A percentile compares a stretch with the other conserved stretches of the same genome.
Conservation (phyloP, 2,329 filamentous ascomycete genomes). For the Gaeumannomyces sp. region DNA sequence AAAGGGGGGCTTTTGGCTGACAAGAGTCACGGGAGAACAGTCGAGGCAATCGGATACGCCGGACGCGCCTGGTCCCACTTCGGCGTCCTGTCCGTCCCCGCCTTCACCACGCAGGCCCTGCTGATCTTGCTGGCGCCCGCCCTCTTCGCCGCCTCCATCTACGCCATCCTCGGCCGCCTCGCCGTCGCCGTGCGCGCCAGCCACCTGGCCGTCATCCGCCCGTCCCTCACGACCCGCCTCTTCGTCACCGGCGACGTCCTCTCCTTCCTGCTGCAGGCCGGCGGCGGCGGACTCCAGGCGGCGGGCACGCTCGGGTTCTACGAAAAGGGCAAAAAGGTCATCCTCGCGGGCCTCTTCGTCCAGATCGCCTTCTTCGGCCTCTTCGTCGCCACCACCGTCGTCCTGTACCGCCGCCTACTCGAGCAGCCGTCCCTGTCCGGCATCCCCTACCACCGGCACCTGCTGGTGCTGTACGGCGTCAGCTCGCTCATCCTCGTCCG, state of each 20-base stretch:
- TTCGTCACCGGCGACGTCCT: constrained; percentile 51
- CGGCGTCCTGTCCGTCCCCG: constrained; percentile 26
- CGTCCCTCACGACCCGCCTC: constrained; percentile 41
- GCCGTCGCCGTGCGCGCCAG: constrained; percentile 30
- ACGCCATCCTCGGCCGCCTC: constrained; percentile 43
- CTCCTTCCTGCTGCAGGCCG: constrained; percentile 44
- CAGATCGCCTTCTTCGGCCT: constrained; percentile 53
- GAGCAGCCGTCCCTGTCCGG: constrained; percentile 4
- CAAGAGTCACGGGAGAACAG: constrained; percentile 6
- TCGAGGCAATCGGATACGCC: constrained; percentile 13
- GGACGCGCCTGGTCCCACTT: constrained; percentile 18
- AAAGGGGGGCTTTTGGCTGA: no score
- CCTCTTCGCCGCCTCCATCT: constrained; percentile 43
- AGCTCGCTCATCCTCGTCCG: constrained; percentile 29
- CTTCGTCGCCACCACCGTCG: constrained; percentile 41
- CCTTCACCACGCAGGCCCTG: constrained; percentile 36
- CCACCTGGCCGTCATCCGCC: constrained; percentile 25
- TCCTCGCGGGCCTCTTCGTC: constrained; percentile 49
- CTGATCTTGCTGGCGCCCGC: constrained; percentile 41
- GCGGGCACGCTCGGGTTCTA: constrained; percentile 22
- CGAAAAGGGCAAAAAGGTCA: constrained; percentile 40
- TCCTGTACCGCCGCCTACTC: constrained; percentile 38
- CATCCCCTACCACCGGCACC: constrained; percentile 22
- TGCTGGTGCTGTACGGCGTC: constrained; percentile 18
- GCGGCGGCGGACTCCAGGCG: constrained; percentile 28